Base-by-base conservation (phyloP, 306 rosid genomes). In the Dicorynia guianensis region DNA sequence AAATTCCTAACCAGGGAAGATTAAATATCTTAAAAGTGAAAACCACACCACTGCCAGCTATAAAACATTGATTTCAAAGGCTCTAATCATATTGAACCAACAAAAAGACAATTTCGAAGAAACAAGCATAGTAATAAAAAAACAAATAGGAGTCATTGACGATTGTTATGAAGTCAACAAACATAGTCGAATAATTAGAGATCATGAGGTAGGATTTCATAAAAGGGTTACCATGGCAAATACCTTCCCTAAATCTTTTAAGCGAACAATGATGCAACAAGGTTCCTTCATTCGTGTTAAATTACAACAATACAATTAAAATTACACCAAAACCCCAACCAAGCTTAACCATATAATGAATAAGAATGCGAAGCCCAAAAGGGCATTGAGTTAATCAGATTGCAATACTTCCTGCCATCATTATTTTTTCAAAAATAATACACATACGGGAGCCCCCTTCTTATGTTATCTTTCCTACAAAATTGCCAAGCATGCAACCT, bases 401-500 rank as follows among this genome's bases (percentile, higher is more conserved):
- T 75, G 66, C 87, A 65, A 70, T 69, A 56, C 62, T 65, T 75
- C 15, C 40, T 78, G 68, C 59, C 34, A 68, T 53, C 53, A 58
- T 84, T 53, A 71, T 82, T 56, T 53, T 63, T 72, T 59, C 34
- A 54, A 73, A 77, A 73, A 77, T 64, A 73, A 68, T 74, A 66
- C 70, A 74, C 48, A 11, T 50, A 44, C 59, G 76, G 79, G 54
- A 69, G 77, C 73, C 63, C 59, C 15, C 60, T 76, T 70, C 65
- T 56, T 49, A 13, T 63, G 63, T 69, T 77, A 53, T 50, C 59
- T 75, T 79, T 60, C 64, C 77, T 66, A 67, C 90, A 85, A 90
- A 87, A 82, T 76, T 85, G 88, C 6, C 77, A 68, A 61, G 85
- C 86, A 67, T 79, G 89, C 82, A 71, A 73, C 48, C 56, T 52